Base-by-base conservation (phyloP, 495 filamentous ascomycete genomes). In the Annulohypoxylon maeteangense region DNA sequence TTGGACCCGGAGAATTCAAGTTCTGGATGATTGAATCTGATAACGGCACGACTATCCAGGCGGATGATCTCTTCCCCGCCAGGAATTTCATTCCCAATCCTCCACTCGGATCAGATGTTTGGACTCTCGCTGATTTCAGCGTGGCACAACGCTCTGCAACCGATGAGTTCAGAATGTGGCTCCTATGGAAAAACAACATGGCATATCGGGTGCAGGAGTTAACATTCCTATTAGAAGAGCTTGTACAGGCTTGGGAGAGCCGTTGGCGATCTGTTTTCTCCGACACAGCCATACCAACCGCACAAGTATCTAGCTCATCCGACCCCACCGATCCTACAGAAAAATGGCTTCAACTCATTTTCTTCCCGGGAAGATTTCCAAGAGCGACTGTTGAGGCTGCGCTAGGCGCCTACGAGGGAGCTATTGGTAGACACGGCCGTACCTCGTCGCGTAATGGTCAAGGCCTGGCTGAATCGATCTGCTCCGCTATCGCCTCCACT, bases 1-100 rank as follows among this genome's bases (percentile, higher is more conserved):
- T 93, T 73, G 89, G 92, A 64, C 84, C 93, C 75, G 92, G 93
- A 23, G 89, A 93, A 70, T 98, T 99, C 87, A 98, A 98, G 79
- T 94, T 99, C 79, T 99, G 94, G 93, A 89, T 87, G 56, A 86
- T 94, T 2, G 85, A 86, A 62, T 87, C 90, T 14, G 86, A 89
- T 27, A 83, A 89, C 45, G 85, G 86, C 32, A 87, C 87, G 18
- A 85, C 84, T 6, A 76, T 92, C 7, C 86, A 88, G 8, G 84
- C 97, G 16, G 83, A 85, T 57, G 94, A 97, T 74, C 78, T 92
- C 22, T 92, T 89, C 58, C 83, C 91, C 0, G 84, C 86, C 22
- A 59, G 79, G 11, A 77, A 78, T 4, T 84, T 99, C 27, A 81
- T 88, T 45, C 93, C 96, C 0, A 85, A 80, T 56, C 90, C 84